Evolutionary conservation across 2,329 filamentous ascomycete species (phyloP).

Genomic region (Microcyclospora pomicola): DNA sequence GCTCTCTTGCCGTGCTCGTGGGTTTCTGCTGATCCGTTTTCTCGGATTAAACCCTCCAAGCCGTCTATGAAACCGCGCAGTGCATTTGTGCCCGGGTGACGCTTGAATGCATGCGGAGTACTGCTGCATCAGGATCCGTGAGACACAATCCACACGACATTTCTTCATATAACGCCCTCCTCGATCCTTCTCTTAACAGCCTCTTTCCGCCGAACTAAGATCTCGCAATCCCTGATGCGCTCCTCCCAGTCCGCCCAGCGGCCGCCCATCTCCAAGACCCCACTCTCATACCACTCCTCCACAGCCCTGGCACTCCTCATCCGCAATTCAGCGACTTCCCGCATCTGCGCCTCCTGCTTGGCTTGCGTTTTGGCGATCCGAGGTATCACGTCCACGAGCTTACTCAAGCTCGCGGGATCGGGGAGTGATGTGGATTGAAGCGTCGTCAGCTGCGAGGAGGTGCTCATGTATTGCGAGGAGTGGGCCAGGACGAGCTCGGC

Average conservation of each 20-base stretch:
- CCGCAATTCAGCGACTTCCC: slow-evolving; percentile 50
- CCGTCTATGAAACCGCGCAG: too few relatives aligned
- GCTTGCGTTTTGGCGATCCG: slow-evolving; percentile 49
- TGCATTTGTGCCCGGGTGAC: too few relatives aligned
- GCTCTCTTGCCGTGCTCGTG: too few relatives aligned
- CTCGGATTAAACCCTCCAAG: too few relatives aligned
- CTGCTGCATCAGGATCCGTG: neutral
- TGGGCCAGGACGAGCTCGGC: slow-evolving; percentile 31
- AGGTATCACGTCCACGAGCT: slow-evolving; percentile 44
- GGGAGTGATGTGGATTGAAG: slow-evolving; percentile 32
- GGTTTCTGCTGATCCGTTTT: too few relatives aligned
- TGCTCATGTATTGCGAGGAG: slow-evolving; percentile 28
- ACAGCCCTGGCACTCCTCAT: slow-evolving; percentile 44
- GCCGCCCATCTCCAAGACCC: slow-evolving; percentile 53
- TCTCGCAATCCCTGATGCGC: slow-evolving; percentile 51
- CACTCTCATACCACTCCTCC: slow-evolving; percentile 56
- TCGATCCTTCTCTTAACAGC: slow-evolving; percentile 38
- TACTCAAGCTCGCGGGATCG: slow-evolving; percentile 31
- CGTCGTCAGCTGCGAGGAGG: slow-evolving; percentile 30
- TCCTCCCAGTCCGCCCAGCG: slow-evolving; percentile 60
- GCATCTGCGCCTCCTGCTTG: slow-evolving; percentile 46
- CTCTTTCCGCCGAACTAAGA: slow-evolving; percentile 50
- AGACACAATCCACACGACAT: too few relatives aligned
- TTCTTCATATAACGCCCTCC: slow-evolving; percentile 26
- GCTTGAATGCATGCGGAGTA: neutral